These are phyloP conservation scores for Polytrichum formosum DNA, from an alignment of 225 moss, liverwort and hornwort species.

Conservation along the genomic window DNA sequence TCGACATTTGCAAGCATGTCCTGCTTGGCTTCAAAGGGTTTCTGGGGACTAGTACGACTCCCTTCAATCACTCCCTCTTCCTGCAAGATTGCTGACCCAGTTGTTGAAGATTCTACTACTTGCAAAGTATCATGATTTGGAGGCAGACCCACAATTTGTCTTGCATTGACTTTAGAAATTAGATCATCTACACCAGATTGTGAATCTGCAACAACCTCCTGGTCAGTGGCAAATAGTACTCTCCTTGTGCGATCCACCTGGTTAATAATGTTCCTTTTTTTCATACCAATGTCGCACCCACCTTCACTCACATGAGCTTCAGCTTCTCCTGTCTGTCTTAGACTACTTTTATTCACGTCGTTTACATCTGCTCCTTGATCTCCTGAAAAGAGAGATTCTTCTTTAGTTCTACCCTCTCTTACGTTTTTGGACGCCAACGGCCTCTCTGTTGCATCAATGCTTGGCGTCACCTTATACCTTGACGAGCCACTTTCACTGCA, in stretches of 20 bases:
- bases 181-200: slow-evolving; percentile 1
- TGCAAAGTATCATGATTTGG: too few species aligned
- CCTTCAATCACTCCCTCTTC: neutral
- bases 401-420: neutral
- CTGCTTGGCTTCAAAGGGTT: neutral
- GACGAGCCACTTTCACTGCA: neutral
- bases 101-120: neutral
- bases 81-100: neutral
- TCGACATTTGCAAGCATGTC: neutral
- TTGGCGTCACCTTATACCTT: neutral
- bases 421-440: too few species aligned
- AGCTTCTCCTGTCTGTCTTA: neutral
- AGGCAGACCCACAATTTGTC: too few species aligned
- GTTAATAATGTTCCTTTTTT: neutral
- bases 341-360: neutral
- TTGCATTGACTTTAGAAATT: too few species aligned
- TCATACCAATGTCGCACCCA: neutral
- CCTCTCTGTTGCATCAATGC: neutral
- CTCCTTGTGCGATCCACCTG: neutral
- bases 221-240: neutral
- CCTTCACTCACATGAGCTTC: neutral
- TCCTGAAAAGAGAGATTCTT: neutral
- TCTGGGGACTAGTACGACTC: neutral
- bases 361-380: slow-evolving; percentile 2
- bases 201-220: neutral